A percentile compares a stretch with the other conserved stretches of the same genome.
Evolutionary conservation across 371 early-diverging fungal species (phyloP).

Genomic region (Saksenaea vasiformis): DNA sequence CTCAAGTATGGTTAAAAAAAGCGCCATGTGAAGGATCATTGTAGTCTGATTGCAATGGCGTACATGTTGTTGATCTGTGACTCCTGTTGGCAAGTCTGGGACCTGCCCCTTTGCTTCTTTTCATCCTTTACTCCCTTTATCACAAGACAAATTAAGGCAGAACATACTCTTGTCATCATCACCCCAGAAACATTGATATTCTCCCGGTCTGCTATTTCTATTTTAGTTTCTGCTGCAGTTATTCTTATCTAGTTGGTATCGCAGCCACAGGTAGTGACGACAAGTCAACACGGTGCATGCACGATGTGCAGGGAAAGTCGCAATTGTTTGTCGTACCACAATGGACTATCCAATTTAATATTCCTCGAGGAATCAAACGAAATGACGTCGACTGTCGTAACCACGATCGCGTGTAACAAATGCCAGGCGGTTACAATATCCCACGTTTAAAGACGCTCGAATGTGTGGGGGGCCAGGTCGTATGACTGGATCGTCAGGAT

Average conservation of each 20-base stretch:
- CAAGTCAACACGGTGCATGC: neutral
- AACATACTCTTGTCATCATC: neutral
- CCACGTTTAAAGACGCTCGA: neutral
- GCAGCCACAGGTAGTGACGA: neutral
- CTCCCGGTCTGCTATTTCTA: neutral
- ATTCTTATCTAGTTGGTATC: neutral
- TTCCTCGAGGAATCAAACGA: neutral
- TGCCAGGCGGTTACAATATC: neutral
- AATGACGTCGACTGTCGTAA: neutral
- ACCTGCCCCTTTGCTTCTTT: neutral
- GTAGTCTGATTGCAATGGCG: neutral
- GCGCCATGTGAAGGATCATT: neutral
- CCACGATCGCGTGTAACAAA: neutral
- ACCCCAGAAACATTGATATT: neutral
- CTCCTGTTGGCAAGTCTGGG: slow-evolving; percentile 1
- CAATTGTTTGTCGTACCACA: neutral
- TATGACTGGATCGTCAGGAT: slow-evolving; percentile 3
- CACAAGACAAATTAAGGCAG: neutral
- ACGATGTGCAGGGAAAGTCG: neutral
- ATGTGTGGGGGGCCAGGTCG: neutral
- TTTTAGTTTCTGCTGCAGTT: neutral
- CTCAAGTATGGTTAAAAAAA: neutral
- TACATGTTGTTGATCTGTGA: neutral
- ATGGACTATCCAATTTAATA: neutral
- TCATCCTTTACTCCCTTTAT: neutral